Conservation (phyloP, 2,329 filamentous ascomycete genomes). For the Immersiporthe knoxdaviesiana region DNA sequence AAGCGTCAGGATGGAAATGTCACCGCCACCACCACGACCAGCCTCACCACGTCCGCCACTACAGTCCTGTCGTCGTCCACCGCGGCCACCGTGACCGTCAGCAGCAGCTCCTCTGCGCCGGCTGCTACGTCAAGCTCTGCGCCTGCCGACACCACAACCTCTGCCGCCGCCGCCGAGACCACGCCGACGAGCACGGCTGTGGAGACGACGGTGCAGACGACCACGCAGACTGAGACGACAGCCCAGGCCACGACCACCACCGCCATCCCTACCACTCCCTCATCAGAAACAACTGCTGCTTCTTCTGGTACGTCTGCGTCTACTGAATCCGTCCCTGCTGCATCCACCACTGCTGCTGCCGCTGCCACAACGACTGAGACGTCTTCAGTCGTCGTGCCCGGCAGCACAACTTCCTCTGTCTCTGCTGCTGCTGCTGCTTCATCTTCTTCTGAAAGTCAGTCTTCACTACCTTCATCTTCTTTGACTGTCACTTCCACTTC, state of each 20-base stretch:
- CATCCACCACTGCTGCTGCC: slow-evolving; percentile 32
- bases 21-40: slow-evolving; percentile 31
- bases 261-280: slow-evolving; percentile 25
- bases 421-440: no score
- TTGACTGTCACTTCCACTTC: slow-evolving; percentile 24
- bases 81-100: slow-evolving; percentile 28
- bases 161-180: slow-evolving; percentile 26
- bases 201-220: slow-evolving; percentile 31
- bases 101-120: slow-evolving; percentile 19
- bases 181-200: slow-evolving; percentile 34
- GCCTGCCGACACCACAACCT: slow-evolving; percentile 26
- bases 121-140: slow-evolving; percentile 16
- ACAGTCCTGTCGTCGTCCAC: slow-evolving; percentile 28
- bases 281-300: slow-evolving; percentile 30
- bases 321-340: slow-evolving; percentile 27
- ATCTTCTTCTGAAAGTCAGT: slow-evolving; percentile 31
- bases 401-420: slow-evolving; percentile 28
- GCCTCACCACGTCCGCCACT: slow-evolving; percentile 30
- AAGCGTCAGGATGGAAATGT: slow-evolving; percentile 48
- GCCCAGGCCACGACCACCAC: slow-evolving; percentile 35
- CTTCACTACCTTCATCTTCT: slow-evolving; percentile 33
- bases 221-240: slow-evolving; percentile 30
- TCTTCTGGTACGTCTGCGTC: slow-evolving; percentile 38
- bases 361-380: slow-evolving; percentile 36
- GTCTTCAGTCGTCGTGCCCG: slow-evolving; percentile 32